Evolutionary conservation across 192 early-diverging fungal species (phyloP).

Genomic region (Coemansia sp.): DNA sequence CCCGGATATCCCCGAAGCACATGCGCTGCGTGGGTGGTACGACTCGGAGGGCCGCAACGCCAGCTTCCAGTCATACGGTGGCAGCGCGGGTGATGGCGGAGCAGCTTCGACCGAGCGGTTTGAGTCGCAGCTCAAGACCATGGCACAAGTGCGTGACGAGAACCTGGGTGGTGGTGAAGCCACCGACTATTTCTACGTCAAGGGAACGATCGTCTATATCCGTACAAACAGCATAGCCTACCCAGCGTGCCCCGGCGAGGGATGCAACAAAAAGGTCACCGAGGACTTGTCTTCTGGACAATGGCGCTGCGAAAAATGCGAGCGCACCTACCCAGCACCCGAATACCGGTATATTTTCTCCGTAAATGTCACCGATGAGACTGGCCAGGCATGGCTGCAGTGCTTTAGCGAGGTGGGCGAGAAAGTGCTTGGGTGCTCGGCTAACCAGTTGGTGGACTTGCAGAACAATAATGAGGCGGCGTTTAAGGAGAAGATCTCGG

Average conservation of each 20-base stretch:
- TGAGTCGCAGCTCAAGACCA: conserved; percentile 57
- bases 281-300: conserved; percentile 52
- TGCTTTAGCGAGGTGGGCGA: conserved; percentile 83
- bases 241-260: conserved; percentile 73
- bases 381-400: conserved; percentile 75
- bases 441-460: conserved; percentile 64
- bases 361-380: conserved; percentile 67
- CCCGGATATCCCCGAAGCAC: conserved; percentile 76
- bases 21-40: conserved; percentile 67
- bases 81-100: conserved; percentile 13
- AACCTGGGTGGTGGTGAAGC: conserved; percentile 67
- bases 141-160: conserved; percentile 65
- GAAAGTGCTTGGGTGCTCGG: conserved; percentile 63
- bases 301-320: conserved; percentile 94
- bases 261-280: conserved; percentile 88
- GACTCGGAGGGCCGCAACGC: conserved; percentile 32
- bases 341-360: conserved; percentile 82
- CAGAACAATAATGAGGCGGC: conserved; percentile 49
- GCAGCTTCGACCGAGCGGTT: conserved; percentile 6
- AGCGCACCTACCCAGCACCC: conserved; percentile 63
- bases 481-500: conserved; percentile 52
- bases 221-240: conserved; percentile 64
- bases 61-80: conserved; percentile 36
- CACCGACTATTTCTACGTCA: conserved; percentile 70
- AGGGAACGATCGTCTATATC: conserved; percentile 73